phyloP scores from a whole-genome alignment of 306 rosid species.

The Corylus americana region DNA sequence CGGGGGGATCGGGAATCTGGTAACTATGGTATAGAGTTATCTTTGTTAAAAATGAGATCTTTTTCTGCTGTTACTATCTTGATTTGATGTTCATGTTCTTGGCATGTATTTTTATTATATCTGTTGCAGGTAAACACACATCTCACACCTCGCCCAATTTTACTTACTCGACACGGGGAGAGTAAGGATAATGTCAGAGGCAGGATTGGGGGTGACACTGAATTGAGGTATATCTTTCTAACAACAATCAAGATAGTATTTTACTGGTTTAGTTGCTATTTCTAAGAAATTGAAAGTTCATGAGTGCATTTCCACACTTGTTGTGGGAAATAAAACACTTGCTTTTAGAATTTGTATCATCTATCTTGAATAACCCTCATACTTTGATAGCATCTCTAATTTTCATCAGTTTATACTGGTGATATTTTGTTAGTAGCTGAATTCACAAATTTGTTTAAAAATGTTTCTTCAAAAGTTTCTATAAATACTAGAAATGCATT shows the following conservation, averaged over 20 bases:
- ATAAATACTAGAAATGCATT: not conserved
- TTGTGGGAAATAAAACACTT: not conserved
- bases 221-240: constrained; percentile 57
- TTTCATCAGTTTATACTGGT: not conserved
- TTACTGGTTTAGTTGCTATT: constrained; percentile 6
- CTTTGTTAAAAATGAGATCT: not conserved
- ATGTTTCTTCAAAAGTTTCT: not conserved
- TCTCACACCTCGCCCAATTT: constrained; percentile 96
- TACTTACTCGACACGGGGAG: constrained; percentile 98
- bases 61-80: not conserved
- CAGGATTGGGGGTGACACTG: constrained; percentile 92
- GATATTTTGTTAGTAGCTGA: not conserved
- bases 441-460: not conserved
- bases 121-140: constrained; percentile 84
- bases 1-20: no score
- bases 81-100: constrained; percentile 16
- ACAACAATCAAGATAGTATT: not conserved
- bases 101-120: constrained; percentile 21
- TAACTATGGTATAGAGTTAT: not conserved
- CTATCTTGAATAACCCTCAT: not conserved
- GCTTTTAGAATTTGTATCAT: not conserved
- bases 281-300: not conserved
- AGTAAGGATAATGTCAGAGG: constrained; percentile 96
- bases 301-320: not conserved
- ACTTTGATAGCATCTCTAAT: not conserved